Percentiles rank a stretch among this genome's conserved stretches.
phyloP scores from a whole-genome alignment of 345 rosid genomes.

The Xanthoceras sorbifolium region DNA sequence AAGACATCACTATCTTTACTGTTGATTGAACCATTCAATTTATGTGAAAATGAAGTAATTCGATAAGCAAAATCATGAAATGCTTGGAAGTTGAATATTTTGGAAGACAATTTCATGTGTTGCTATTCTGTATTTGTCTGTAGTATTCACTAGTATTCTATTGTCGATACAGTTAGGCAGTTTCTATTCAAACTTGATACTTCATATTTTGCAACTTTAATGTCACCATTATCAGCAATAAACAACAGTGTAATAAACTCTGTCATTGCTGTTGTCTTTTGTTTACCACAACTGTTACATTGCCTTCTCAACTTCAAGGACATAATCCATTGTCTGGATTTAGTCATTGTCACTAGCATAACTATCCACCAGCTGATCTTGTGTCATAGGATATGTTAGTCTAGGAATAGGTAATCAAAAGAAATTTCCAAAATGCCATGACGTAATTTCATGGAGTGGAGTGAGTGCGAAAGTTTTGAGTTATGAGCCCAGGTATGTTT shows the following conservation, averaged over 20 bases:
- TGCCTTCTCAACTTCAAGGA: constrained; percentile 7
- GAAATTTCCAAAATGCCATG: neutral
- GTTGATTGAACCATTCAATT: neutral
- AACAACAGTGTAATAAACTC: neutral
- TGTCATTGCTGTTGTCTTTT: neutral
- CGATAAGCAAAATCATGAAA: neutral
- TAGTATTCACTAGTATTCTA: too few species aligned
- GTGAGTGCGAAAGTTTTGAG: neutral
- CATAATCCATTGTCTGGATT: neutral
- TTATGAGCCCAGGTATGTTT: neutral
- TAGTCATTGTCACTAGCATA: neutral
- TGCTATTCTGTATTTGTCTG: neutral
- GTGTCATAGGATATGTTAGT: neutral
- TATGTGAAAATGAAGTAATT: neutral
- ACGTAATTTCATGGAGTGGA: neutral
- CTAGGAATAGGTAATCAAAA: too few species aligned
- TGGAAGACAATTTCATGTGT: neutral
- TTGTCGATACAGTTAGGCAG: neutral
- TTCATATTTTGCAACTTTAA: neutral
- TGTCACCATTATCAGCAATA: neutral
- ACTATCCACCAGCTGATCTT: neutral
- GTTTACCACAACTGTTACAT: neutral
- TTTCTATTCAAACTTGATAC: neutral
- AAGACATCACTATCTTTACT: neutral
- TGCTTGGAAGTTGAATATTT: neutral